Evolutionary conservation across 306 rosid species (phyloP).

Genomic region (Ochetophila trinervis): DNA sequence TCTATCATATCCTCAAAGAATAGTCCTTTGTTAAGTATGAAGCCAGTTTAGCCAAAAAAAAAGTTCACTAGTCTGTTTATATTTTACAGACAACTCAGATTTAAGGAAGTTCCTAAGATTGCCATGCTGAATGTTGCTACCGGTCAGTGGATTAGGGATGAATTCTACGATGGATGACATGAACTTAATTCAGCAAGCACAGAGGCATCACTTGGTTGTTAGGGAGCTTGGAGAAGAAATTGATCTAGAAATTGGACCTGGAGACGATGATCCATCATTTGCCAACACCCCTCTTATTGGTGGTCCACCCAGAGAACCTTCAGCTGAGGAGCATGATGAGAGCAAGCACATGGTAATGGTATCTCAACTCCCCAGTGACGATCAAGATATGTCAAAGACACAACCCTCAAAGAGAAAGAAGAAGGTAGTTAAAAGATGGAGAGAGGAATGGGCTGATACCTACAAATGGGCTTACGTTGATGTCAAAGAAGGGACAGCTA

Average conservation of each 20-base stretch:
- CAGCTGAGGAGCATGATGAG: constrained; percentile 73
- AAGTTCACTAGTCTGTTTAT: not conserved
- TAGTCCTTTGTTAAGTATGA: not conserved
- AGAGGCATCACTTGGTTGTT: constrained; percentile 91
- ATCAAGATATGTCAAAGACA: constrained; percentile 69
- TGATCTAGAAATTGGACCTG: constrained; percentile 94
- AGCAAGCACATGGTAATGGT: constrained; percentile 78
- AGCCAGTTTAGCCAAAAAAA: not conserved
- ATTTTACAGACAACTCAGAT: constrained; percentile 22
- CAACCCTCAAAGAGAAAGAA: constrained; percentile 80
- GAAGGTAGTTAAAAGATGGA: constrained; percentile 98
- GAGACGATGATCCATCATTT: constrained; percentile 94
- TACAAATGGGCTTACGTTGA: constrained; percentile 98
- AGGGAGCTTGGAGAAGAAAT: constrained; percentile 92
- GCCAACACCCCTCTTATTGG: constrained; percentile 67
- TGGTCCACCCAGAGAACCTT: constrained; percentile 69
- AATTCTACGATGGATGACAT: constrained; percentile 92
- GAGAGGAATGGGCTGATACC: constrained; percentile 99
- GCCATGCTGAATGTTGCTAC: constrained; percentile 94
- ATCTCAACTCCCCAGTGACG: constrained; percentile 72
- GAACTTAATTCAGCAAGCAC: constrained; percentile 92
- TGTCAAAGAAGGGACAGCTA: constrained; percentile 90
- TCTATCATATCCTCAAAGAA: not conserved
- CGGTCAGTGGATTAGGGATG: constrained; percentile 64
- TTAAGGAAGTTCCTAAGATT: constrained; percentile 33